Conservation (phyloP, 2,329 filamentous ascomycete species). For the Epichloe festucae region DNA sequence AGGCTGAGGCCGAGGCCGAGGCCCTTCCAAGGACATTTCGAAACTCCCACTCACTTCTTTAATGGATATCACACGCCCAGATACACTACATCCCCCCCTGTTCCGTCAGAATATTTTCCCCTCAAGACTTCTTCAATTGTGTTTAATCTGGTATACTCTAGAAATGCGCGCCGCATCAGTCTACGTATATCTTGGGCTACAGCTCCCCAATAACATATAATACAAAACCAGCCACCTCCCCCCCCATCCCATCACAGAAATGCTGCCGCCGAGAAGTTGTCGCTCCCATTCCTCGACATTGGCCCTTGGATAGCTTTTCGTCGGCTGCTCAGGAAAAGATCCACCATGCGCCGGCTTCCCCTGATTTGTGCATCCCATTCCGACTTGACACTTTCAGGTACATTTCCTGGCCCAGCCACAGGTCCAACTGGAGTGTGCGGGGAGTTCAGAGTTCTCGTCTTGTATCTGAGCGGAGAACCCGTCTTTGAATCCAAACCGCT, state of each 20-base stretch:
- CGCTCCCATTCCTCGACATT: slow-evolving; percentile 11
- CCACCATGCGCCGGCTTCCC: slow-evolving; percentile 40
- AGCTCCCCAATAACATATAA: slow-evolving; percentile 2
- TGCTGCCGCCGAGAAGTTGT: slow-evolving; percentile 15
- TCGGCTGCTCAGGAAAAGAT: slow-evolving; percentile 38
- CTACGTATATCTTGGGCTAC: background rate
- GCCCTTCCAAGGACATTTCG: too few species aligned
- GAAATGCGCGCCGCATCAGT: background rate
- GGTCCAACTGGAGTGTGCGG: slow-evolving; percentile 1
- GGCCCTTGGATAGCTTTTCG: slow-evolving; percentile 28
- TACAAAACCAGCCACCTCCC: background rate
- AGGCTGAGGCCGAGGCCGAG: background rate
- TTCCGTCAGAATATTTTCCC: background rate
- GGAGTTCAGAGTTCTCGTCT: background rate
- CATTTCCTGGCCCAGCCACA: background rate
- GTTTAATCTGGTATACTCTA: too few species aligned
- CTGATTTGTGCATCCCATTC: slow-evolving; percentile 21
- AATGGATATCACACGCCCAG: background rate
- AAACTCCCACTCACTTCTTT: background rate
- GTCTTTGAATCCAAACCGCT: slow-evolving; percentile 11
- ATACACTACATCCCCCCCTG: too few species aligned
- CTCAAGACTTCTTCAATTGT: background rate
- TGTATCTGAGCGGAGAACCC: slow-evolving; percentile 9
- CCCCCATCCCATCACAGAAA: slow-evolving; percentile 16
- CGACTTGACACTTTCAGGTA: slow-evolving; percentile 1